phyloP scores from a whole-genome alignment of 2,329 filamentous ascomycete genomes.

The Fusarium nygamai region DNA sequence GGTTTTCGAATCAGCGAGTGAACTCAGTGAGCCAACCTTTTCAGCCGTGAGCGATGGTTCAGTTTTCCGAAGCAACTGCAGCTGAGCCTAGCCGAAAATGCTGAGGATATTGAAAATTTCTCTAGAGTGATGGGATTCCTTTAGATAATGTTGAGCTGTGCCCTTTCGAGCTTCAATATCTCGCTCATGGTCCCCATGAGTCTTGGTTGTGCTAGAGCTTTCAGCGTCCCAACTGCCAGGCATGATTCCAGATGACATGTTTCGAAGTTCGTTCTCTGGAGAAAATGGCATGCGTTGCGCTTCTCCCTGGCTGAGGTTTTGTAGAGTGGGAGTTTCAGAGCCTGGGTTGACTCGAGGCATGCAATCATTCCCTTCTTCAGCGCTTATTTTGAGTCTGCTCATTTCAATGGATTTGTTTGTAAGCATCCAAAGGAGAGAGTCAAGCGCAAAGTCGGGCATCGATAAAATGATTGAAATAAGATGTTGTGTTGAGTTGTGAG shows the following conservation, averaged over 20 bases:
- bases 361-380: background rate
- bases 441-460: slow-evolving; percentile 20
- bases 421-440: slow-evolving; percentile 22
- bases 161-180: background rate
- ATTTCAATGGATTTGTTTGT: slow-evolving; percentile 23
- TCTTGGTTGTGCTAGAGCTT: slow-evolving; percentile 2
- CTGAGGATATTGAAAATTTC: background rate
- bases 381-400: background rate
- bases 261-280: slow-evolving; percentile 28
- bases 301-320: slow-evolving; percentile 12
- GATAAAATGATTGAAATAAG: background rate
- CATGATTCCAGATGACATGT: slow-evolving; percentile 5
- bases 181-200: background rate
- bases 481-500: background rate
- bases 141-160: background rate
- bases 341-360: background rate
- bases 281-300: slow-evolving; percentile 16
- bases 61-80: background rate
- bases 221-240: slow-evolving; percentile 14
- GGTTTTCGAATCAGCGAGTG: slow-evolving; percentile 23
- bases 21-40: slow-evolving; percentile 33
- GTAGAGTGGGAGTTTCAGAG: background rate
- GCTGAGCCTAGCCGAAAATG: slow-evolving; percentile 22
- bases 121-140: slow-evolving; percentile 20
- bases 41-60: slow-evolving; percentile 17